Percentiles rank a stretch among this genome's conserved stretches.
Conservation (phyloP, 2,329 filamentous ascomycete species). For the Fusarium circinatum region DNA sequence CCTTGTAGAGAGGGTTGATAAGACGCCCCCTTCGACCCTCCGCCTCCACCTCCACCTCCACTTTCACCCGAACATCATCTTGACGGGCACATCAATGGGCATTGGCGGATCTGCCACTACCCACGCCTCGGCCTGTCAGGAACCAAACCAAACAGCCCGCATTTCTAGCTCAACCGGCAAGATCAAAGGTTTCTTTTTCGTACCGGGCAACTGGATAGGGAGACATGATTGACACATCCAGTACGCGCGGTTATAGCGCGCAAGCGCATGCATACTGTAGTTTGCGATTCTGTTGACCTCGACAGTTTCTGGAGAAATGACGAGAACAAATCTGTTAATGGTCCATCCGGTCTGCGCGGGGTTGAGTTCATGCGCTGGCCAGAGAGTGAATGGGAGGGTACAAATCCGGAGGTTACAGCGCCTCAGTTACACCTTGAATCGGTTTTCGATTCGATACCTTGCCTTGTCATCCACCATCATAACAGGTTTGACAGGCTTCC, state of each 20-base stretch:
- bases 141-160: conserved; percentile 25
- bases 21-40: conserved; percentile 8
- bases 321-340: not conserved
- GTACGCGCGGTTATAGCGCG: conserved; percentile 16
- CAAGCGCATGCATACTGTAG: conserved; percentile 16
- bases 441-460: conserved; percentile 10
- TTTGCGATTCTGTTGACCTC: not conserved
- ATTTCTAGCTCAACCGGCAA: conserved; percentile 19
- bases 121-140: conserved; percentile 33
- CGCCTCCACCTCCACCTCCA: not conserved
- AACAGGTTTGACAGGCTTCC: conserved; percentile 22
- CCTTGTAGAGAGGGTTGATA: conserved; percentile 7
- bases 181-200: conserved; percentile 13
- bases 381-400: conserved; percentile 12
- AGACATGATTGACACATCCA: conserved; percentile 18
- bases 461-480: conserved; percentile 1
- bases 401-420: conserved; percentile 20
- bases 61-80: conserved; percentile 2
- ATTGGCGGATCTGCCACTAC: conserved; percentile 30
- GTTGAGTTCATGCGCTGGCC: conserved; percentile 25
- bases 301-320: conserved; percentile 11
- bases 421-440: not conserved
- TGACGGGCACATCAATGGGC: conserved; percentile 13
- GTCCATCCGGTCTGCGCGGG: conserved; percentile 10
- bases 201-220: conserved; percentile 12